These are phyloP conservation scores for Lupinus albus DNA, from an alignment of 306 rosid species.

Conservation along the genomic window DNA sequence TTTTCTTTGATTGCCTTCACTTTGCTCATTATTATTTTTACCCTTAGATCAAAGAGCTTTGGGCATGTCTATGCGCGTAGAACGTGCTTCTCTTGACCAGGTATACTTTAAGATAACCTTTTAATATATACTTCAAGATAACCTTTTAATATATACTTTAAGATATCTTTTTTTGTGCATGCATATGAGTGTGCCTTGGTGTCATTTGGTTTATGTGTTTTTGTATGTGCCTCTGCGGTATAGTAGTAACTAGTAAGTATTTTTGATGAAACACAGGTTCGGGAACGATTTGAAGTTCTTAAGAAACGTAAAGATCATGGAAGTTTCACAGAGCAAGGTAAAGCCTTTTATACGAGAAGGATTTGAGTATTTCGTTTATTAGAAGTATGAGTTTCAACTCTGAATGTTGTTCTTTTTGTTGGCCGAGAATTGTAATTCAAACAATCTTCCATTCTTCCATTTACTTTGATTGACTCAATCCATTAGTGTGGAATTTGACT, in stretches of 20 bases:
- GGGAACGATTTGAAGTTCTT: constrained; percentile 82
- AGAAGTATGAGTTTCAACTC: constrained; percentile 20
- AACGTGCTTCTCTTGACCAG: constrained; percentile 94
- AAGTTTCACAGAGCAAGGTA: constrained; percentile 93
- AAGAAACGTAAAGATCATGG: constrained; percentile 83
- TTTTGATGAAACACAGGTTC: constrained; percentile 66
- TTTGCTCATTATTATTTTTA: constrained; percentile 30
- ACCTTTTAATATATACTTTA: constrained; percentile 9
- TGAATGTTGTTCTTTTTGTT: neutral
- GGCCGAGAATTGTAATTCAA: constrained; percentile 21
- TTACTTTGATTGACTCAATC: constrained; percentile 13
- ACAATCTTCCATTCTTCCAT: neutral
- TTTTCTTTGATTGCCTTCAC: constrained; percentile 25
- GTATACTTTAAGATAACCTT: constrained; percentile 40
- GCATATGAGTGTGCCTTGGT: neutral
- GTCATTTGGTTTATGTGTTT: constrained; percentile 24
- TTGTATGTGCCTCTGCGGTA: constrained; percentile 12
- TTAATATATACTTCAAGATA: constrained; percentile 5
- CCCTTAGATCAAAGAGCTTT: constrained; percentile 87
- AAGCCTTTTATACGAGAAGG: constrained; percentile 24
- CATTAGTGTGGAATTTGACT: constrained; percentile 17
- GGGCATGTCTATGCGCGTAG: constrained; percentile 99
- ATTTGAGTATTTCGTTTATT: constrained; percentile 4
- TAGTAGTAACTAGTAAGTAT: constrained; percentile 31
- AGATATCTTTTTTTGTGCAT: no score